A percentile compares a stretch with the other conserved stretches of the same genome.
Evolutionary conservation across 2,329 filamentous ascomycete genomes (phyloP).

Genomic region (Cladosporium cucumerinum): DNA sequence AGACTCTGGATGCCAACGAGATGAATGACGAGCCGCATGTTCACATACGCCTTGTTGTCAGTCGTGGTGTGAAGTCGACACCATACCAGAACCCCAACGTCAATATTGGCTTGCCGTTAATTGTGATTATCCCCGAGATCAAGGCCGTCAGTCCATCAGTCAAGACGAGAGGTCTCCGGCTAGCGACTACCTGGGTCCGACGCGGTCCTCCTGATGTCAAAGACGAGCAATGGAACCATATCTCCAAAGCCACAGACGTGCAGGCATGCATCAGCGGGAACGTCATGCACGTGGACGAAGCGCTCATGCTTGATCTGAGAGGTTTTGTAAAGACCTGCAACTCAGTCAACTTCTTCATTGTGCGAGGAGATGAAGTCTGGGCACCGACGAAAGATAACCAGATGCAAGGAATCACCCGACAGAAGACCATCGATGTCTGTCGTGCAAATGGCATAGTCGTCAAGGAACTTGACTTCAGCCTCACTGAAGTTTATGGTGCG

Average conservation of each 20-base stretch:
- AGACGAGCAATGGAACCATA: neutral
- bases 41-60: neutral
- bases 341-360: slow-evolving; percentile 36
- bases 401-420: slow-evolving; percentile 35
- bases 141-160: neutral
- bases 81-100: neutral
- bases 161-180: neutral
- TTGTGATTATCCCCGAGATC: slow-evolving; percentile 1
- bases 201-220: neutral
- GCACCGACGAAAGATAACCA: slow-evolving; percentile 34
- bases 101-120: neutral
- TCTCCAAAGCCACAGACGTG: neutral
- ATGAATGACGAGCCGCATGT: neutral
- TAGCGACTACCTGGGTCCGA: neutral
- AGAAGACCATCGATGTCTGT: slow-evolving; percentile 34
- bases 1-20: neutral
- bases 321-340: slow-evolving; percentile 32
- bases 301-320: neutral
- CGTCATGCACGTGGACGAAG: neutral
- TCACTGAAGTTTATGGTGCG: slow-evolving; percentile 33
- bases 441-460: slow-evolving; percentile 27
- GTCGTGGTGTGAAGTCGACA: neutral
- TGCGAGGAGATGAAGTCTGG: slow-evolving; percentile 35
- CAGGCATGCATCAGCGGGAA: neutral
- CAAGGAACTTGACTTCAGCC: slow-evolving; percentile 30